phyloP scores from a whole-genome alignment of 805 yeast genomes.

The Saccharomycodes ludwigii region DNA sequence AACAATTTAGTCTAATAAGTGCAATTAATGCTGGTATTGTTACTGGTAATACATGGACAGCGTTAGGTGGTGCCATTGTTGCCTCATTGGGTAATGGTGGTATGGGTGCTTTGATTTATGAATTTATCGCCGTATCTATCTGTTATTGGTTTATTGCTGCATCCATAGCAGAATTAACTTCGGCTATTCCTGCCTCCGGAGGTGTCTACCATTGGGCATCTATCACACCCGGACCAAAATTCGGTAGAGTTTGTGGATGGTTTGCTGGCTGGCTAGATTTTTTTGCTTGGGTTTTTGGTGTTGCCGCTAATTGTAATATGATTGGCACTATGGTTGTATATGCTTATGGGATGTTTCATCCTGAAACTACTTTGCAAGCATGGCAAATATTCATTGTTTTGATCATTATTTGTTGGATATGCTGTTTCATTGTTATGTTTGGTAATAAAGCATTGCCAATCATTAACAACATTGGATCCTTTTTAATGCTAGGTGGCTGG shows the following conservation, averaged over 20 bases:
- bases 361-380: conserved; percentile 1
- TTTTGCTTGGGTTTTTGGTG: conserved; percentile 6
- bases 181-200: conserved; percentile 5
- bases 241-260: conserved; percentile 6
- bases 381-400: conserved; percentile 5
- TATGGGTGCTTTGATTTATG: conserved; percentile 5
- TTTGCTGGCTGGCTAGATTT: conserved; percentile 6
- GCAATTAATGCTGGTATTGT: conserved; percentile 20
- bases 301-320: conserved; percentile 4
- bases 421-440: conserved; percentile 5
- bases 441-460: conserved; percentile 5
- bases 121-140: conserved; percentile 5
- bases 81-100: conserved; percentile 7
- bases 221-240: conserved; percentile 4
- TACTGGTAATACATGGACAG: conserved; percentile 8
- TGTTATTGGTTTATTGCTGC: conserved; percentile 7
- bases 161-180: conserved; percentile 5
- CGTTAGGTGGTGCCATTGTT: conserved; percentile 6
- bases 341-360: conserved; percentile 4
- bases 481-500: conserved; percentile 6
- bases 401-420: conserved; percentile 4
- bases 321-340: conserved; percentile 4
- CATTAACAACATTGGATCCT: conserved; percentile 4
- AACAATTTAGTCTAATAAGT: conserved; percentile 27
- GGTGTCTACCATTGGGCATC: conserved; percentile 6